Percentiles rank a stretch among this genome's conserved stretches.
Conservation (phyloP, 306 rosid species). For the Begonia loranthoides region DNA sequence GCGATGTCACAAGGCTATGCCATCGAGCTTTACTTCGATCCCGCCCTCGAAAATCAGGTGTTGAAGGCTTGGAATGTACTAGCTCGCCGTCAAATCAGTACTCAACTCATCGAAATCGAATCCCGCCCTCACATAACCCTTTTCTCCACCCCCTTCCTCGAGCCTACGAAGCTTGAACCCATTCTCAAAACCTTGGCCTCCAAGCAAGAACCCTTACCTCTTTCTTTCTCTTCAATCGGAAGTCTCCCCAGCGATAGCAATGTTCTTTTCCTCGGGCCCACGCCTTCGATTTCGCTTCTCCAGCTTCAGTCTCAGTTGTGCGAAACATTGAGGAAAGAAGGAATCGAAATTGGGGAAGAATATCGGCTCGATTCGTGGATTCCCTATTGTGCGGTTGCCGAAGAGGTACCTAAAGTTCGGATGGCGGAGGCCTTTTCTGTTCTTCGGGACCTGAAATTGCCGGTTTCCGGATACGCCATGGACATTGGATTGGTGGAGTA, state of each 20-base stretch:
- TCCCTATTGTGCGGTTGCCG: constrained; percentile 70
- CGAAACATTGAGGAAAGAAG: constrained; percentile 64
- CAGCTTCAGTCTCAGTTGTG: constrained; percentile 63
- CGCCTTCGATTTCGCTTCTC: constrained; percentile 69
- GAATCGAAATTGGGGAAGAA: constrained; percentile 43
- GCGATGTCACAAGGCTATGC: constrained; percentile 77
- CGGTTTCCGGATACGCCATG: constrained; percentile 71
- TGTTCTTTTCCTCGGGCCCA: constrained; percentile 62
- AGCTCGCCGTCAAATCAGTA: constrained; percentile 83
- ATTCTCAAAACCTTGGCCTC: constrained; percentile 37
- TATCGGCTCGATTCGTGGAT: constrained; percentile 59
- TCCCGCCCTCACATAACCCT: constrained; percentile 98
- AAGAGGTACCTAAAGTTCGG: constrained; percentile 52
- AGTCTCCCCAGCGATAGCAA: constrained; percentile 47
- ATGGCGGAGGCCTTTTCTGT: constrained; percentile 72
- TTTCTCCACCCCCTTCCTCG: constrained; percentile 45
- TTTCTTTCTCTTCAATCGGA: constrained; percentile 60
- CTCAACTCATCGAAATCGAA: constrained; percentile 70
- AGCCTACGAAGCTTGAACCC: constrained; percentile 46
- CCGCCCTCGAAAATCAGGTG: constrained; percentile 87
- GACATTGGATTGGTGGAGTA: constrained; percentile 77
- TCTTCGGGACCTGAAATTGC: constrained; percentile 69
- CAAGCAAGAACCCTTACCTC: constrained; percentile 54
- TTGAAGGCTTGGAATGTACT: constrained; percentile 92
- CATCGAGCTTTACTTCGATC: constrained; percentile 89